Conservation (phyloP, 805 yeast species). For the Candida taoyuanica region DNA sequence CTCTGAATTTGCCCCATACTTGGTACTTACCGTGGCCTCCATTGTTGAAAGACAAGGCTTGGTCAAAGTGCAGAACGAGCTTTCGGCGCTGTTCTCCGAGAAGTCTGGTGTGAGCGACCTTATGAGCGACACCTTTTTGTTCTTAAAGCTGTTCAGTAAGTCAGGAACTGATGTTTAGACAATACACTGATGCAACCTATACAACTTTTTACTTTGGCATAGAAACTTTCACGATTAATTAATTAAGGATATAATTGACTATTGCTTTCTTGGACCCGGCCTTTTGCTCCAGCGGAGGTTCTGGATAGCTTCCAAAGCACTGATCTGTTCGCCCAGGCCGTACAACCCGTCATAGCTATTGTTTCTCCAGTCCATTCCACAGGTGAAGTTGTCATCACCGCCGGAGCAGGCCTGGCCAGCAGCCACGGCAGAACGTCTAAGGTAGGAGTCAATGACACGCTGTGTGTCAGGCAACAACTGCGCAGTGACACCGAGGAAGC, state of each 20-base stretch:
- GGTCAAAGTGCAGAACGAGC: slow-evolving; percentile 68
- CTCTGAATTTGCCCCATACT: slow-evolving; percentile 74
- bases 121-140: slow-evolving; percentile 47
- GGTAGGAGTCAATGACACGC: slow-evolving; percentile 28
- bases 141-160: slow-evolving; percentile 30
- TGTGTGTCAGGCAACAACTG: slow-evolving; percentile 56
- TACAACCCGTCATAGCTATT: slow-evolving; percentile 66
- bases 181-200: not conserved
- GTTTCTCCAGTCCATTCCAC: slow-evolving; percentile 77
- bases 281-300: slow-evolving; percentile 32
- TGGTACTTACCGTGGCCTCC: slow-evolving; percentile 52
- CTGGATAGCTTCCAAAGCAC: slow-evolving; percentile 66
- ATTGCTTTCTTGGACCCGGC: slow-evolving; percentile 54
- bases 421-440: slow-evolving; percentile 52
- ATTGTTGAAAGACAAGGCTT: slow-evolving; percentile 74
- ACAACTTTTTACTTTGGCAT: too few species aligned
- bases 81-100: slow-evolving; percentile 61
- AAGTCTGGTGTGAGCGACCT: slow-evolving; percentile 50
- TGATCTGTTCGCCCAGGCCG: slow-evolving; percentile 90
- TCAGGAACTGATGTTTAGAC: slow-evolving; percentile 8
- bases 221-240: not conserved
- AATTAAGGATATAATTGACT: not conserved
- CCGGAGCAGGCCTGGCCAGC: slow-evolving; percentile 86
- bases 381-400: slow-evolving; percentile 82
- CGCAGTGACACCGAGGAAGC: slow-evolving; percentile 73